phyloP scores from a whole-genome alignment of 2,329 filamentous ascomycete genomes.

The Fulvia fulva region DNA sequence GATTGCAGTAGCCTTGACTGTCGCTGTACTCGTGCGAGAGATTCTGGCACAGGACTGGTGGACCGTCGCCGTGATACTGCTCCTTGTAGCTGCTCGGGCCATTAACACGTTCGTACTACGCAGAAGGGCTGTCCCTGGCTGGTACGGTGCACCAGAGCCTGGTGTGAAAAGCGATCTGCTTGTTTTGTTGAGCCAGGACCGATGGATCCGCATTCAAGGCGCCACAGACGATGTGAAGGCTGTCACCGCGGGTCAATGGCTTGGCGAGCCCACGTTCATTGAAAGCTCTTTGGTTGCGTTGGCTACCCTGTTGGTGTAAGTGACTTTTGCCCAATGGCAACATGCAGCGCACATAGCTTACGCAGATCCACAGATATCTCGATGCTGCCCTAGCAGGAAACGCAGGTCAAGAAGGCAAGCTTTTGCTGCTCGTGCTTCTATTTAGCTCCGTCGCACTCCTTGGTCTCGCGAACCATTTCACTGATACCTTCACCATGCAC shows the following conservation, averaged over 20 bases:
- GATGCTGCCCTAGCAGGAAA: constrained; percentile 55
- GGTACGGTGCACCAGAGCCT: constrained; percentile 32
- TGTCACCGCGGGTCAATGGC: constrained; percentile 56
- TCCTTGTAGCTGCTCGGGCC: constrained; percentile 52
- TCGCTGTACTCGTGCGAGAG: too few species aligned
- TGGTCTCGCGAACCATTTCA: constrained; percentile 52
- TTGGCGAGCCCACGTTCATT: constrained; percentile 48
- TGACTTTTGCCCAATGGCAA: neutral
- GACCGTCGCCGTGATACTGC: constrained; percentile 46
- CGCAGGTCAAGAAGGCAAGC: constrained; percentile 50
- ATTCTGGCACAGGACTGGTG: constrained; percentile 33
- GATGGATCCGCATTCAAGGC: constrained; percentile 53
- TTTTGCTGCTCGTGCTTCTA: constrained; percentile 51
- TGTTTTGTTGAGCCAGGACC: constrained; percentile 51
- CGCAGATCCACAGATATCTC: constrained; percentile 35
- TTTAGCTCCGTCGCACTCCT: constrained; percentile 53
- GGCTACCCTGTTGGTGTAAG: constrained; percentile 54
- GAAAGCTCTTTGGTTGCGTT: constrained; percentile 52
- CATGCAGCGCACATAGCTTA: too few species aligned
- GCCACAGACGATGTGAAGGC: constrained; percentile 55
- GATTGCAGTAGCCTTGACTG: constrained; percentile 12
- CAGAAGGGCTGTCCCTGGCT: constrained; percentile 40
- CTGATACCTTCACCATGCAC: constrained; percentile 49
- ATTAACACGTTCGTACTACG: constrained; percentile 57
- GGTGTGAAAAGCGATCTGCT: constrained; percentile 46